phyloP scores from a whole-genome alignment of 208 protist species.

The Wallacemonas rigidus region DNA sequence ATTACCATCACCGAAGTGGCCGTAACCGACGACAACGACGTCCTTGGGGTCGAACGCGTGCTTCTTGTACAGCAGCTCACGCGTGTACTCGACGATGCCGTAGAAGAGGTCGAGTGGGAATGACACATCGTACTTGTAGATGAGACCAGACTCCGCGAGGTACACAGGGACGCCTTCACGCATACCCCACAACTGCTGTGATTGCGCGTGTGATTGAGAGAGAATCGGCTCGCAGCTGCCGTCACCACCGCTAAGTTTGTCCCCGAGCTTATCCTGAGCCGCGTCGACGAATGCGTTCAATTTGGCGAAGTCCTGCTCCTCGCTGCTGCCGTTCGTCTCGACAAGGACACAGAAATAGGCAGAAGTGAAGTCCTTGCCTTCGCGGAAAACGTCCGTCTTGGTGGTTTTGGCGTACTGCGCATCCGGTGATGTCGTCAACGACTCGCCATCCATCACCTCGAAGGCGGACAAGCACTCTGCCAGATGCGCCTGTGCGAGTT shows the following conservation, averaged over 20 bases:
- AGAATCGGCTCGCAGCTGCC: constrained; percentile 55
- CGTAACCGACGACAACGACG: constrained; percentile 90
- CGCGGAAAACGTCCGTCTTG: constrained; percentile 50
- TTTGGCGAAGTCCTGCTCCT: constrained; percentile 89
- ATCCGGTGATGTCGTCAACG: constrained; percentile 61
- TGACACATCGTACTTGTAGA: constrained; percentile 85
- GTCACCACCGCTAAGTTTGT: constrained; percentile 33
- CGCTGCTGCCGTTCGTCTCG: constrained; percentile 93
- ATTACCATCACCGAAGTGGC: constrained; percentile 97
- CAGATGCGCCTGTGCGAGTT: constrained; percentile 78
- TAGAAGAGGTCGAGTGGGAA: constrained; percentile 85
- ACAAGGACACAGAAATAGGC: constrained; percentile 91
- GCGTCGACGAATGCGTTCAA: constrained; percentile 54
- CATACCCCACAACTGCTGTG: constrained; percentile 62
- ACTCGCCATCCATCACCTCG: constrained; percentile 92
- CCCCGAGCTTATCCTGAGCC: constrained; percentile 40
- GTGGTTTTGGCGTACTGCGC: constrained; percentile 40
- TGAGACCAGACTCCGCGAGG: constrained; percentile 49
- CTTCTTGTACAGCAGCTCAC: constrained; percentile 57
- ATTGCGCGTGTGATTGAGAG: constrained; percentile 60
- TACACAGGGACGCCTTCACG: constrained; percentile 74
- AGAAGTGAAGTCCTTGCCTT: constrained; percentile 40
- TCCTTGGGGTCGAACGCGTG: constrained; percentile 55
- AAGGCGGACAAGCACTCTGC: constrained; percentile 94
- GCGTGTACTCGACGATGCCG: constrained; percentile 73